Evolutionary conservation across 2,329 filamentous ascomycete species (phyloP).

Genomic region (Aplosporella prunicola): DNA sequence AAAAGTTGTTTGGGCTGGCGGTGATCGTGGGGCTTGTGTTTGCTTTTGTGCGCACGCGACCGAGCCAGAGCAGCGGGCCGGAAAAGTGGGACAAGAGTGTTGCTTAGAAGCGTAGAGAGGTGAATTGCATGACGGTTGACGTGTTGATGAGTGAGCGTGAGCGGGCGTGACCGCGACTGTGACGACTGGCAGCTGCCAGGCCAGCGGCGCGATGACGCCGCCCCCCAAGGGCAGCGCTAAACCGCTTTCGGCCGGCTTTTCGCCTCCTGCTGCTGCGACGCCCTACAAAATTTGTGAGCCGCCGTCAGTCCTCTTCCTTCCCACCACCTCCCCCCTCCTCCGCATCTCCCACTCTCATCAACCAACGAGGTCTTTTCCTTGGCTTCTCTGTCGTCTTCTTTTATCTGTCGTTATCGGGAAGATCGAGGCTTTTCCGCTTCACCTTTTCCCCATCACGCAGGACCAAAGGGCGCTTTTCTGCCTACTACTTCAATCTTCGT

Average conservation of each 20-base stretch:
- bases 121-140: background rate
- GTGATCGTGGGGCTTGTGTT: slow-evolving; percentile 35
- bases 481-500: too few relatives aligned
- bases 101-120: slow-evolving; percentile 15
- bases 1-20: slow-evolving; percentile 38
- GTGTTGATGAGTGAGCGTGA: background rate
- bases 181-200: background rate
- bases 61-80: background rate
- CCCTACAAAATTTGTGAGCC: slow-evolving; percentile 11
- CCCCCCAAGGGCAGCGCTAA: slow-evolving; percentile 3
- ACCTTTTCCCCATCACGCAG: slow-evolving; percentile 28
- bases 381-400: slow-evolving; percentile 28
- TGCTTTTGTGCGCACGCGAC: slow-evolving; percentile 30
- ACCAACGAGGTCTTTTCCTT: slow-evolving; percentile 23
- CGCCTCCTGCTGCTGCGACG: slow-evolving; percentile 6
- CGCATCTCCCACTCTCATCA: slow-evolving; percentile 14
- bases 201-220: slow-evolving; percentile 1
- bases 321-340: slow-evolving; percentile 11
- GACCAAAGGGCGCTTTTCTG: slow-evolving; percentile 34
- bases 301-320: slow-evolving; percentile 14
- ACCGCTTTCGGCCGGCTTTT: slow-evolving; percentile 3
- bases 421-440: slow-evolving; percentile 22
- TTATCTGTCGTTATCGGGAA: slow-evolving; percentile 29
- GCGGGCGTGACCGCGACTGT: background rate
- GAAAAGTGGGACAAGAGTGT: slow-evolving; percentile 28